Percentiles rank a stretch among this genome's conserved stretches.
Conservation (phyloP, 768 basidiomycete genomes). For the Leccinum barrowsii region DNA sequence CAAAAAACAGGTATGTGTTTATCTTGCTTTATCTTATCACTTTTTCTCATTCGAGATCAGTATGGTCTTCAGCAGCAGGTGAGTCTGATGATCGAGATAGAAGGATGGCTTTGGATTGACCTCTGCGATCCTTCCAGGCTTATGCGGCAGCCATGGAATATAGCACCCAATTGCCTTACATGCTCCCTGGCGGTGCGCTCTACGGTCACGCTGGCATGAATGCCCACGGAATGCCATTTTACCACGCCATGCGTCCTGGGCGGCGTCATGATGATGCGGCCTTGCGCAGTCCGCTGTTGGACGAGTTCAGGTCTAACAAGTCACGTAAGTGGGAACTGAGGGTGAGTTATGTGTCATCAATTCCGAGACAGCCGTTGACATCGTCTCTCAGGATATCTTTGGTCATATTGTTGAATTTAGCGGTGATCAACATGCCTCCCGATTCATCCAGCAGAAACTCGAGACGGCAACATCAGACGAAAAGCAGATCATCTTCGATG, state of each 20-base stretch:
- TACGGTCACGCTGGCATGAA: slow-evolving; percentile 39
- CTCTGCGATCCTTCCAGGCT: slow-evolving; percentile 24
- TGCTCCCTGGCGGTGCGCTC: slow-evolving; percentile 41
- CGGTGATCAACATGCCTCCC: slow-evolving; percentile 95
- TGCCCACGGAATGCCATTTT: slow-evolving; percentile 34
- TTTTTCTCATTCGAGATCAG: slow-evolving; percentile 25
- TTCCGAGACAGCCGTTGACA: slow-evolving; percentile 2
- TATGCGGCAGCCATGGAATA: slow-evolving; percentile 50
- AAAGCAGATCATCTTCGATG: slow-evolving; percentile 76
- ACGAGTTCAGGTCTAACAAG: slow-evolving; percentile 83
- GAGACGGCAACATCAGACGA: slow-evolving; percentile 76
- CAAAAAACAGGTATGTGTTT: slow-evolving; percentile 56
- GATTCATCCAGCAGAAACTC: slow-evolving; percentile 90
- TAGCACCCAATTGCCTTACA: slow-evolving; percentile 42
- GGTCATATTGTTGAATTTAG: slow-evolving; percentile 90
- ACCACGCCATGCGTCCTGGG: slow-evolving; percentile 39
- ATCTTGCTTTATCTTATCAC: slow-evolving; percentile 2
- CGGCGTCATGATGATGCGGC: slow-evolving; percentile 45
- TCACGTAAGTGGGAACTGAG: slow-evolving; percentile 76
- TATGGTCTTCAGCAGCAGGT: slow-evolving; percentile 49
- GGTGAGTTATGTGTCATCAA: slow-evolving; percentile 40
- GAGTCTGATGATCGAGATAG: slow-evolving; percentile 18
- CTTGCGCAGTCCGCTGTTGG: slow-evolving; percentile 69
- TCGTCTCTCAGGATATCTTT: slow-evolving; percentile 64
- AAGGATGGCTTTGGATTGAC: neutral